phyloP scores from a whole-genome alignment of 2,329 filamentous ascomycete species.

The Bimuria novae-zelandiae region DNA sequence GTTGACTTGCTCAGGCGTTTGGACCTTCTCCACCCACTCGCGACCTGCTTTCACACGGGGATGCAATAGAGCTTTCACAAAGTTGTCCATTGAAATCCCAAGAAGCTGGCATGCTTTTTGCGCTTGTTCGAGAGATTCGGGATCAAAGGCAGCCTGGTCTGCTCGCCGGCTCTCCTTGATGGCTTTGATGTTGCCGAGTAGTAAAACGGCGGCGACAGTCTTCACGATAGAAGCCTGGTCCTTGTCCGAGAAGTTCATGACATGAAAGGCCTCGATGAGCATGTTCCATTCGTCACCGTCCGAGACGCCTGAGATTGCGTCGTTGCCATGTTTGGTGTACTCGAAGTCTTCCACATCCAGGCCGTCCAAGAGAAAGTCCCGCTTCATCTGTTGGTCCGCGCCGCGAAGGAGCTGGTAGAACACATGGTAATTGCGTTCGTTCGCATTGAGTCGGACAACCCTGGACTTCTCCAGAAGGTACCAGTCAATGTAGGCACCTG shows the following conservation, averaged over 20 bases:
- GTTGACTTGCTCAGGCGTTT: slow-evolving; percentile 94
- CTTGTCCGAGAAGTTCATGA: slow-evolving; percentile 89
- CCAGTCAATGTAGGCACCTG: slow-evolving; percentile 97
- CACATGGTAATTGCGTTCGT: slow-evolving; percentile 94
- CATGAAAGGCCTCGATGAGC: slow-evolving; percentile 86
- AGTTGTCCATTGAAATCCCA: slow-evolving; percentile 81
- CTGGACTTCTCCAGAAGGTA: slow-evolving; percentile 98
- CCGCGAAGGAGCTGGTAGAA: slow-evolving; percentile 96
- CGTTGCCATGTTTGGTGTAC: slow-evolving; percentile 90
- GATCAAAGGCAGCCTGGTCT: slow-evolving; percentile 83
- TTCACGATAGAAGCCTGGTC: slow-evolving; percentile 83
- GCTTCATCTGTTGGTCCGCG: slow-evolving; percentile 72
- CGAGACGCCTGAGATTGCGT: slow-evolving; percentile 86
- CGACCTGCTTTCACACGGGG: slow-evolving; percentile 93
- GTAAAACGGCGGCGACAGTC: slow-evolving; percentile 88
- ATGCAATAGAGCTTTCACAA: slow-evolving; percentile 85
- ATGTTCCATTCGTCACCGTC: slow-evolving; percentile 89
- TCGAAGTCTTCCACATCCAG: slow-evolving; percentile 84
- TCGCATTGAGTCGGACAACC: slow-evolving; percentile 83
- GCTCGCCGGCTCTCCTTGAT: slow-evolving; percentile 87
- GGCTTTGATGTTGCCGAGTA: slow-evolving; percentile 89
- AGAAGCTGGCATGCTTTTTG: slow-evolving; percentile 81
- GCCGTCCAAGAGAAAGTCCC: slow-evolving; percentile 74
- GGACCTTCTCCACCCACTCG: slow-evolving; percentile 98
- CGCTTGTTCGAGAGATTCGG: slow-evolving; percentile 75